Conservation (phyloP, 2,329 filamentous ascomycete species). For the Ophiognomonia clavigignenti-juglandacearum region DNA sequence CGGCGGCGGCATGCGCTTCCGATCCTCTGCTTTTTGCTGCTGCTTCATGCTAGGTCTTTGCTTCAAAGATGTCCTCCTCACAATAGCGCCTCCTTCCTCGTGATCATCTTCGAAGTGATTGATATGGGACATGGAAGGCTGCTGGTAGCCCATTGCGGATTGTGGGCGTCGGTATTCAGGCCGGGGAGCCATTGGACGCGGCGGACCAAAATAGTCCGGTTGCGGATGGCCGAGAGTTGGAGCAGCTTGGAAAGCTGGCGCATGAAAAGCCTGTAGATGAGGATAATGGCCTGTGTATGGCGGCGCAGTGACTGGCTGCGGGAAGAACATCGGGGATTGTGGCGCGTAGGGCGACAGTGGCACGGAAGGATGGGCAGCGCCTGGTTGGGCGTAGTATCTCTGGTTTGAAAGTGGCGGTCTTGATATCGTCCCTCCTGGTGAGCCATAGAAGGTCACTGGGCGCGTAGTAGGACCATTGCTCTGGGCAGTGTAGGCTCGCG, state of each 20-base stretch:
- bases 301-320: conserved; percentile 15
- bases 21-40: conserved; percentile 38
- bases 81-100: conserved; percentile 29
- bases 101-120: conserved; percentile 34
- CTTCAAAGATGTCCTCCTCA: conserved; percentile 38
- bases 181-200: background rate
- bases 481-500: conserved; percentile 32
- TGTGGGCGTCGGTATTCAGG: conserved; percentile 7
- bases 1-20: conserved; percentile 45
- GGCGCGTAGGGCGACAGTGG: conserved; percentile 25
- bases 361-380: conserved; percentile 19
- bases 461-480: conserved; percentile 19
- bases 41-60: conserved; percentile 26
- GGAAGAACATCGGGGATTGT: conserved; percentile 13
- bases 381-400: conserved; percentile 28
- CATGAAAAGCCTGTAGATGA: background rate
- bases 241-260: background rate
- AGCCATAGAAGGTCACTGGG: conserved; percentile 33
- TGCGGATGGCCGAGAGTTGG: background rate
- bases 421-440: conserved; percentile 15
- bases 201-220: conserved; percentile 11
- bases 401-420: conserved; percentile 33
- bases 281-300: conserved; percentile 17
- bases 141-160: conserved; percentile 3
- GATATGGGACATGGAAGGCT: background rate